A percentile compares a stretch with the other conserved stretches of the same genome.
phyloP scores from a whole-genome alignment of 495 filamentous ascomycete species.

The Aspergillus haitiensis region DNA sequence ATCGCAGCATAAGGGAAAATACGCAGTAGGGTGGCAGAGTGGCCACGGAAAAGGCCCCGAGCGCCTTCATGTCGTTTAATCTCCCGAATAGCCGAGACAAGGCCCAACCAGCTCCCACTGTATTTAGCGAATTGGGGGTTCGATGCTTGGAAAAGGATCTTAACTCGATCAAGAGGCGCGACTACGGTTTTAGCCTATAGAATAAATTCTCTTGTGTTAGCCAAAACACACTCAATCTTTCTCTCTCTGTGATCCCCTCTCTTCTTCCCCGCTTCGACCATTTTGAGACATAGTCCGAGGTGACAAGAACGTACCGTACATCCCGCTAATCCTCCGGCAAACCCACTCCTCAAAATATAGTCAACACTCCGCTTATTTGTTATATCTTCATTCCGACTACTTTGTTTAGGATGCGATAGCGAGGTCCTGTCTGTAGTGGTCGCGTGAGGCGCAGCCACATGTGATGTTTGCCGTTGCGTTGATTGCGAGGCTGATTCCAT shows the following conservation, averaged over 20 bases:
- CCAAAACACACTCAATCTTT: not conserved
- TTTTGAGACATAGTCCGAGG: not conserved
- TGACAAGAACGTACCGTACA: constrained; percentile 64
- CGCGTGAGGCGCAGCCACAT: constrained; percentile 22
- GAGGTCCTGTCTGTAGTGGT: constrained; percentile 17
- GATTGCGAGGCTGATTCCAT: constrained; percentile 40
- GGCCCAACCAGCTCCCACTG: constrained; percentile 79
- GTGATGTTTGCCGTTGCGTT: constrained; percentile 29
- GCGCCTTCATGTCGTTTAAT: constrained; percentile 76
- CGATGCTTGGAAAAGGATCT: constrained; percentile 96
- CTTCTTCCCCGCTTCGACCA: not conserved
- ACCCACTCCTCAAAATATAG: constrained; percentile 75
- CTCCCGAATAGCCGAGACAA: constrained; percentile 72
- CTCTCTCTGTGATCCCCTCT: not conserved
- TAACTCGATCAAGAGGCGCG: constrained; percentile 93
- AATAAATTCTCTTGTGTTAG: constrained; percentile 9
- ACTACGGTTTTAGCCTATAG: constrained; percentile 92
- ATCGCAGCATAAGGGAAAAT: constrained; percentile 98
- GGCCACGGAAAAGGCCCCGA: constrained; percentile 81
- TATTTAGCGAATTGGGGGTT: constrained; percentile 94
- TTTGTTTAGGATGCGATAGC: constrained; percentile 15
- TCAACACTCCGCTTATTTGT: constrained; percentile 72
- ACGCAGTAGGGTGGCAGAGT: constrained; percentile 88
- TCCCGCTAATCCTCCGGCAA: constrained; percentile 86
- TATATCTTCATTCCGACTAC: constrained; percentile 30